These are phyloP conservation scores for Lophiostoma macrostomum DNA, from an alignment of 495 filamentous ascomycete species.

Conservation along the genomic window DNA sequence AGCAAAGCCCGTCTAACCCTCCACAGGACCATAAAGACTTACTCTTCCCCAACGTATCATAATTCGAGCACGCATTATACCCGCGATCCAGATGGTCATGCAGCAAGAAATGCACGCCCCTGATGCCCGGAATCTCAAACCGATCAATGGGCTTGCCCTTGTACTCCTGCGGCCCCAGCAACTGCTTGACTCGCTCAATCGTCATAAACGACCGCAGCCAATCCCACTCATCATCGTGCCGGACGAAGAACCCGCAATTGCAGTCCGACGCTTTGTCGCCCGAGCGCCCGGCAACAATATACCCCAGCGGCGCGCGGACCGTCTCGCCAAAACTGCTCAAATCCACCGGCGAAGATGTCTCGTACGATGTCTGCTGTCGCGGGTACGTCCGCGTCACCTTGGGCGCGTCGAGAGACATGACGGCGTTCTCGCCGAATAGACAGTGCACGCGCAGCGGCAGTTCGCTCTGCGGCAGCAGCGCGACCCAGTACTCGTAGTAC, in stretches of 20 bases:
- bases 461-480: constrained; percentile 34
- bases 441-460: constrained; percentile 29
- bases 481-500: constrained; percentile 38
- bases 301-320: constrained; percentile 27
- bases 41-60: constrained; percentile 40
- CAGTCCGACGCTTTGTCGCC: constrained; percentile 35
- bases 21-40: constrained; percentile 3
- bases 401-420: constrained; percentile 16
- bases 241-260: constrained; percentile 36
- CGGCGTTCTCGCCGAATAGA: constrained; percentile 19
- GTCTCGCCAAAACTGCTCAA: constrained; percentile 30
- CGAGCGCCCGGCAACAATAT: constrained; percentile 33
- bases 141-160: constrained; percentile 37
- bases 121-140: constrained; percentile 33
- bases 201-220: constrained; percentile 40
- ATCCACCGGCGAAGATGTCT: constrained; percentile 22
- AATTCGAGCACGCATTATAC: constrained; percentile 32
- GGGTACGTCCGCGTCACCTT: constrained; percentile 24
- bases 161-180: constrained; percentile 40
- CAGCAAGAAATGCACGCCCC: constrained; percentile 39
- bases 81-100: constrained; percentile 38
- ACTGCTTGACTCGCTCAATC: constrained; percentile 35
- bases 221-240: constrained; percentile 41
- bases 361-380: constrained; percentile 30
- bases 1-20: neutral